A percentile compares a stretch with the other conserved stretches of the same genome.
Conservation (phyloP, 2,329 filamentous ascomycete species). For the Monosporascus sp. region DNA sequence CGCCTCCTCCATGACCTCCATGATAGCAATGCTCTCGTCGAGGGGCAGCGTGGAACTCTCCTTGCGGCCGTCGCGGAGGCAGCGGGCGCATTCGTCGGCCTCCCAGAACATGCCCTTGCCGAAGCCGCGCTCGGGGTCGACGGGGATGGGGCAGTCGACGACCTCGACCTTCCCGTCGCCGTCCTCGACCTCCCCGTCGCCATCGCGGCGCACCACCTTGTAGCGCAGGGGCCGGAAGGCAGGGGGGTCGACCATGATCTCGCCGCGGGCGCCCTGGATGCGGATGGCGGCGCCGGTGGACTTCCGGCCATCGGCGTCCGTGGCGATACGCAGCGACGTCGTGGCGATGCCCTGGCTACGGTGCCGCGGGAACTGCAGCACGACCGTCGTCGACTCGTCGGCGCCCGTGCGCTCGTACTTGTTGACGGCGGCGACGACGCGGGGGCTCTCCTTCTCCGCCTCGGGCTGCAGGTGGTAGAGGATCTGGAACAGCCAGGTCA, state of each 20-base stretch:
- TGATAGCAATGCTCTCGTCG: slow-evolving; percentile 77
- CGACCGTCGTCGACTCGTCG: slow-evolving; percentile 74
- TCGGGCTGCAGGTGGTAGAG: slow-evolving; percentile 75
- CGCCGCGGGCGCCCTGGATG: slow-evolving; percentile 75
- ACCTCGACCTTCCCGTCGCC: slow-evolving; percentile 43
- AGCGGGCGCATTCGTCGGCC: slow-evolving; percentile 72
- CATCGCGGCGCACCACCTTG: slow-evolving; percentile 53
- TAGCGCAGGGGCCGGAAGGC: slow-evolving; percentile 66
- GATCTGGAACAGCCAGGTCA: slow-evolving; percentile 89
- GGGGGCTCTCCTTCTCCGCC: slow-evolving; percentile 62
- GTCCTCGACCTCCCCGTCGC: slow-evolving; percentile 41
- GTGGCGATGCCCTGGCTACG: slow-evolving; percentile 69
- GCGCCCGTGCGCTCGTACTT: slow-evolving; percentile 66
- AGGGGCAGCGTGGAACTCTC: slow-evolving; percentile 68
- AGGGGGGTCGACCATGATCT: slow-evolving; percentile 73
- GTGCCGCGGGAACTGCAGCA: slow-evolving; percentile 68
- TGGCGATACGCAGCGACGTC: slow-evolving; percentile 57
- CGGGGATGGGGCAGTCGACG: slow-evolving; percentile 50
- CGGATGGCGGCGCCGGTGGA: slow-evolving; percentile 63
- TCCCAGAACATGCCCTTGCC: slow-evolving; percentile 90
- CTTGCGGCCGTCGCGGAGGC: slow-evolving; percentile 69
- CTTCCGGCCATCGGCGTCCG: slow-evolving; percentile 57
- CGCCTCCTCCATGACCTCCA: slow-evolving; percentile 64
- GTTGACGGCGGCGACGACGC: slow-evolving; percentile 63
- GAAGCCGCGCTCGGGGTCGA: slow-evolving; percentile 43